Evolutionary conservation across 2,329 filamentous ascomycete species (phyloP), one percentile per base, ranked within the genome.

Genomic region (Akanthomyces dipterigenus): DNA sequence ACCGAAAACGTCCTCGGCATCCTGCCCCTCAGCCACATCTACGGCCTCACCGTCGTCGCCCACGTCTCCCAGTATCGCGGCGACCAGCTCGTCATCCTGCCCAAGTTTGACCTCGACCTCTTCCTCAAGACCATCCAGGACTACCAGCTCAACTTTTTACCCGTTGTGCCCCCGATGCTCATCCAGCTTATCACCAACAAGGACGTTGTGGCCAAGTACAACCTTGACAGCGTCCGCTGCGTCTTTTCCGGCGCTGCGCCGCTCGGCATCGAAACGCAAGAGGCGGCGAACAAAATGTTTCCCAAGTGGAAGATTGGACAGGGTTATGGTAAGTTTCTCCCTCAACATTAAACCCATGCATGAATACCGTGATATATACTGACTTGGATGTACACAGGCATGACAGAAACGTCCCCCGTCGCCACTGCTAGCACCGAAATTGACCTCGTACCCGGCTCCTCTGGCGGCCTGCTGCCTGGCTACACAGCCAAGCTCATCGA

Each of bases 1-100:
- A 78, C 73, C 0, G 75, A 81, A 62, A 72, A 82, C 22, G 76
- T 72, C 2, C 80, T 93, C 0, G 90, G 89, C 5, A 77, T 93
- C n/a, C 77, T 93, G 0, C 90, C 90, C 0, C 85, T 91, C 69
- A 92, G 88, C 65, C 91, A 96, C 68, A 95, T 95, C 65, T 96
- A 93, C 71, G 85, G 85, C 4, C 76, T 95, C 40, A 84, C 91
- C 5, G 84, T 91, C 18, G 84, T 91, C 63, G 85, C 84, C 46
- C 86, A 90, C 70, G 74, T 78, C 1, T 81, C 81, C 28, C 77
- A 85, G 2, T 93, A 86, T 70, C 82, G 88, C 45, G 91, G 91
- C 11, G 90, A 95, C 66, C 84, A 86, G 61, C 79, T 88, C 11
- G 80, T 95, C 56, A 81, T 93, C 5, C 79, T 95, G 42, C 87